Conservation (phyloP, 768 basidiomycete genomes). For the Psilocybe sp. region DNA sequence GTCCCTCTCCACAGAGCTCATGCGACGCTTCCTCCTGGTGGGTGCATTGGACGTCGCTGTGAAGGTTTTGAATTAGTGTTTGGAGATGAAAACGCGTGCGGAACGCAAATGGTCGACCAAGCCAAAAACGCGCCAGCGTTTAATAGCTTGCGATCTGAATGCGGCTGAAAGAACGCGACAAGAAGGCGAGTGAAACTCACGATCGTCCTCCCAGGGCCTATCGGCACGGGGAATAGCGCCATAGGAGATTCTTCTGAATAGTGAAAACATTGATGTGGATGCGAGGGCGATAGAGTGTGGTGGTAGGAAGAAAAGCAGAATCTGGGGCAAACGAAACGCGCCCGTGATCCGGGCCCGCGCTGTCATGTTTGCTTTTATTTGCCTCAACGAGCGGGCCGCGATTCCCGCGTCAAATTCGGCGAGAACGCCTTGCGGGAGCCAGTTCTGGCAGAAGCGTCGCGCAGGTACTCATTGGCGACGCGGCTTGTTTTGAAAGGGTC, state of each 20-base stretch:
- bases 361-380: slow-evolving; percentile 3
- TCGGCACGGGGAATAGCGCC: slow-evolving; percentile 70
- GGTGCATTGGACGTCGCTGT: slow-evolving; percentile 76
- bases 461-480: no score
- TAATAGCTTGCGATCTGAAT: background rate
- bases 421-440: no score
- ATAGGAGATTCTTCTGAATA: slow-evolving; percentile 69
- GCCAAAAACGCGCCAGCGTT: background rate
- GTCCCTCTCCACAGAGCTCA: slow-evolving; percentile 48
- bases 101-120: background rate
- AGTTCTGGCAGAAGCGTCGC: no score
- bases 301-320: slow-evolving; percentile 8
- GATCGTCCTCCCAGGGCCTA: slow-evolving; percentile 76
- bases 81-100: no score
- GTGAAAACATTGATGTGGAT: slow-evolving; percentile 52
- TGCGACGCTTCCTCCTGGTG: slow-evolving; percentile 61
- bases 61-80: slow-evolving; percentile 6
- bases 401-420: no score
- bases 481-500: no score
- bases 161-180: slow-evolving; percentile 6
- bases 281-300: slow-evolving; percentile 8
- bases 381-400: no score
- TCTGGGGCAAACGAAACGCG: slow-evolving; percentile 11
- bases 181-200: slow-evolving; percentile 38
- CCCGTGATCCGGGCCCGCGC: slow-evolving; percentile 14